Base-by-base conservation (phyloP, 371 early-diverging fungal species). In the Lichtheimia corymbifera region DNA sequence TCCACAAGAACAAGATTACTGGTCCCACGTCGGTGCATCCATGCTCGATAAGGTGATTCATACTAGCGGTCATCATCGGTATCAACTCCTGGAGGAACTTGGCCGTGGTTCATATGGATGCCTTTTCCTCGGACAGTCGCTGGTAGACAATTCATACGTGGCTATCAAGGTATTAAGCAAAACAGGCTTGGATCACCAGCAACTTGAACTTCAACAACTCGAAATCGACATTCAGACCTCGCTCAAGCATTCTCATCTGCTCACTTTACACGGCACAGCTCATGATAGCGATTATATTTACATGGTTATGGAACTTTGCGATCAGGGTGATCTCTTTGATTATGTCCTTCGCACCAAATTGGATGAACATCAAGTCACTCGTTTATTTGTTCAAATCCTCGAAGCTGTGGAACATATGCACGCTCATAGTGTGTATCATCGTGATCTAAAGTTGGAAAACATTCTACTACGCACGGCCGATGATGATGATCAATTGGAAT, bases 361-460 rank as follows among this genome's bases (percentile, higher is more conserved):
- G 25, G 67, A 79, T 20, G 78, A 77, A 47, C 56, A 63, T 11
- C 56, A 66, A 11, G 70, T 79, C 63, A 69, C 74, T 22, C 62
- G 62, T 22, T 68, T 79, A 44, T 84, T 82, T 65, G 42, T 58
- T 5, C 82, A 85, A 53, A 80, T 88, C 40, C 66, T 86, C 45
- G 73, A 76, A 13, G 85, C 82, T 4, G 64, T 86, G 4, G 83
- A 78, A 44, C 72, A 81, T 57, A 75, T 80, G 61, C 90, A 88
- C 59, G 53, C 64, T 2, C 60, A 67, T 13, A 76, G 77, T 30
- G 74, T 90, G 43, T 88, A 84, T 57, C 90, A 90, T 63, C 86
- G 93, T 52, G 93, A 93, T 60, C 68, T 90, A 63, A 90, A 90
- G 69, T 86, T 91, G 4, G 93, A 91, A 65, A 93, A 93, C 67